Evolutionary conservation across 2,329 filamentous ascomycete genomes (phyloP), one percentile per base, ranked within the genome.

Genomic region (Dactylonectria estremocensis): DNA sequence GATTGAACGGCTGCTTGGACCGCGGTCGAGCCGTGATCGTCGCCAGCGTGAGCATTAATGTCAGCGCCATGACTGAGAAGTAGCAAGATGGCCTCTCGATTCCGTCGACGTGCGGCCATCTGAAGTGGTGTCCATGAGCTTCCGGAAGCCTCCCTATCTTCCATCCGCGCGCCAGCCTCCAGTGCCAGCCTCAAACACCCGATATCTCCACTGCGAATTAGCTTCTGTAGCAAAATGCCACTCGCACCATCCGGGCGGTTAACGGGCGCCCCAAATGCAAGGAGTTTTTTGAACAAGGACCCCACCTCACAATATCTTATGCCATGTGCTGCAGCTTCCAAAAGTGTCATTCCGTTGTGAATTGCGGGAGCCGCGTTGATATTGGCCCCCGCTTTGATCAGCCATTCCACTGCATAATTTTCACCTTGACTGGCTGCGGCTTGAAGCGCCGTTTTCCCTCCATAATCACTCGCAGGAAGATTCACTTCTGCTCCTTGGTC

Each of bases 351-450:
- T 11, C 57, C 56, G 10, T 10, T 10, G 3, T 54, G 20, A 16
- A 18, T 20, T 11, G 63, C 56, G 7, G 62, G 50, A 18, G 49
- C 49, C 3, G 48, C 57, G 35, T 33, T 50, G 18, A 59, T 37
- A 22, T 66, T 6, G 1, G 63, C 63, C 2, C 57, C 56, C 13
- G 63, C 63, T n/a, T 56, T 20, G 5, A 66, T 43, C 22, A 66
- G 33, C 33, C 50, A 66, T 9, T 66, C n/a, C 8, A 56, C 50
- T 2, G 56, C 14, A 10, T 45, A 28, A 28, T 28, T 7, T 7
- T 28, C 24, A 28, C 43, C 33, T 3, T 3, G 1, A 0, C 7
- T 35, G 31, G 50, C 52, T 18, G 56, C 63, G 11, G 35, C 22
- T 66, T 66, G 63, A 18, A 66, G 18, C 7, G 33, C 50, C 7